Evolutionary conservation across 352 stramenopile genomes (phyloP).

Genomic region (Phytophthora capsici): DNA sequence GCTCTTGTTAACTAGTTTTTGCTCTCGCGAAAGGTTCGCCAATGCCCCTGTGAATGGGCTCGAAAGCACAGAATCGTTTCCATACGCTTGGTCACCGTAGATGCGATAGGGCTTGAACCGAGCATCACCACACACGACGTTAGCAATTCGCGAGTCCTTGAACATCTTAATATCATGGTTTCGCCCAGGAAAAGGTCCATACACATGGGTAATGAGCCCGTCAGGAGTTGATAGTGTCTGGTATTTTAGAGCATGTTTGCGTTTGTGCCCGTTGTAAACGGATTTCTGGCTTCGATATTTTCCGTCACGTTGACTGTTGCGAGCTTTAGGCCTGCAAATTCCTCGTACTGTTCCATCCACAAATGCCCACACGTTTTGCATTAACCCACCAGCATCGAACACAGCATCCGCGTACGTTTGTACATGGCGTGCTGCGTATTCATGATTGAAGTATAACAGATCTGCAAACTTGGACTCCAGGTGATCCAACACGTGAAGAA

Average conservation of each 20-base stretch:
- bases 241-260: constrained; percentile 33
- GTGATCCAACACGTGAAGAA: background rate
- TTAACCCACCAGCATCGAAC: constrained; percentile 1
- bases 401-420: constrained; percentile 14
- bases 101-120: background rate
- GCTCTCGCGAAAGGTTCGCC: background rate
- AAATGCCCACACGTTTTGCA: constrained; percentile 13
- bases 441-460: constrained; percentile 12
- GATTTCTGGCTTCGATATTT: constrained; percentile 16
- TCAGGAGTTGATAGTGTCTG: constrained; percentile 22
- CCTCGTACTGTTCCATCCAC: constrained; percentile 23
- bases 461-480: background rate
- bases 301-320: background rate
- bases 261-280: constrained; percentile 32
- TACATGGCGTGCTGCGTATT: background rate
- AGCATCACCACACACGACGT: background rate
- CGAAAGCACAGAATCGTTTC: background rate
- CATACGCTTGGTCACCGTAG: constrained; percentile 1
- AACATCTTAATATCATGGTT: constrained; percentile 26
- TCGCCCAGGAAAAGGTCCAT: constrained; percentile 9
- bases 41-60: background rate
- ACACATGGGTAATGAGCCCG: constrained; percentile 29
- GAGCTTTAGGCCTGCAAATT: constrained; percentile 3
- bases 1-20: background rate
- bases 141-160: background rate